Evolutionary conservation across 2,329 filamentous ascomycete species (phyloP), one percentile per base, ranked within the genome.

Genomic region (Penicillium sclerotigenum): DNA sequence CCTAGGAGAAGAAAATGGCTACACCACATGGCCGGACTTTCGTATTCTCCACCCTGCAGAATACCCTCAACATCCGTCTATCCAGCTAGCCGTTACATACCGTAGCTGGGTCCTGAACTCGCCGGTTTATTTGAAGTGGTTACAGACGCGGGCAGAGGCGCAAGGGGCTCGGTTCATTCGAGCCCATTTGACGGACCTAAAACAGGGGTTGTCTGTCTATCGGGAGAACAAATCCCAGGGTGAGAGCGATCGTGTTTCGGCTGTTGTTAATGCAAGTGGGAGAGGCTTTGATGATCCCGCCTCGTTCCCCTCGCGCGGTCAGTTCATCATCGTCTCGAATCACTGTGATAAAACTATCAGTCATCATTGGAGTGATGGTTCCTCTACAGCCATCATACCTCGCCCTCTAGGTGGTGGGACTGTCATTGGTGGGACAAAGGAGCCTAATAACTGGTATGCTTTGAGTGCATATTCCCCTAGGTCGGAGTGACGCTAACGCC

Each of bases 331-430:
- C 22, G 49, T 57, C 31, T 48, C 48, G 6, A 57, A 59, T 37
- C 14, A 52, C 24, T 59, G 54, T 24, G 38, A 49, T 16, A 31
- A 28, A 34, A 57, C 56, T n/a, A 46, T 59, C 26, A 59, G 53
- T 18, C 56, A 59, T 40, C 53, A 59, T n/a, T 59, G 53, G 47
- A 28, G 29, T 24, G 53, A 56, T 41, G 56, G 48, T 13, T 56
- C 47, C 26, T 50, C 36, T 20, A 50, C 47, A 1, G 47, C 41
- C 13, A 50, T 41, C 11, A 51, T 56, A 22, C 56, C 52, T 5
- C 52, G 56, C 3, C 56, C 56, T 28, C 33, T 58, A 4, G 47
- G 47, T 20, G 56, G 56, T 18, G 56, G 52, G 2, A 52, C 52
- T 16, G 47, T 58, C 3, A 48, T 58, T 24, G 56, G 56, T 4